Evolutionary conservation across 257 asterid species (phyloP).

Genomic region (Avicennia marina): DNA sequence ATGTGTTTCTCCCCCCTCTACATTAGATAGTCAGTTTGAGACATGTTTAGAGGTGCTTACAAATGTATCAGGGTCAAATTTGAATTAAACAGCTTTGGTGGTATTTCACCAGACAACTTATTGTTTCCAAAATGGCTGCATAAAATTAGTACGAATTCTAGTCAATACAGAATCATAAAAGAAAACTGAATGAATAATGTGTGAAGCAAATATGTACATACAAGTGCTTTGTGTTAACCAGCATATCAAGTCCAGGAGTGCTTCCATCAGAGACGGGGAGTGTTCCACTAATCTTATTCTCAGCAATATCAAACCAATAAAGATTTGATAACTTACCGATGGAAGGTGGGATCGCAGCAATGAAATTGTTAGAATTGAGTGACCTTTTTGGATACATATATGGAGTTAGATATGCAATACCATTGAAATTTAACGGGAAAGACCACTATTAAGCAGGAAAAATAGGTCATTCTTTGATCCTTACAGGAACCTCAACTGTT

Average conservation of each 20-base stretch:
- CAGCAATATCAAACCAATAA: slow-evolving; percentile 84
- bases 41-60: slow-evolving; percentile 42
- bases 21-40: background rate
- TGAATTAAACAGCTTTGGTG: slow-evolving; percentile 58
- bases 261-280: slow-evolving; percentile 73
- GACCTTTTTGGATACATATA: slow-evolving; percentile 40
- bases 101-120: slow-evolving; percentile 66
- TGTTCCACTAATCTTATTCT: slow-evolving; percentile 64
- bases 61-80: slow-evolving; percentile 60
- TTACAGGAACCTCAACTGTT: slow-evolving; percentile 60
- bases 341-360: slow-evolving; percentile 67
- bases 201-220: slow-evolving; percentile 25
- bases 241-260: slow-evolving; percentile 89
- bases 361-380: slow-evolving; percentile 61
- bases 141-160: background rate
- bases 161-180: background rate
- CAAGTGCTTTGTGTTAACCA: slow-evolving; percentile 67
- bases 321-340: slow-evolving; percentile 54
- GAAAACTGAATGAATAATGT: background rate
- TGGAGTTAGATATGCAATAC: background rate
- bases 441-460: background rate
- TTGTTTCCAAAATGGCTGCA: slow-evolving; percentile 88
- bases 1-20: too few relatives aligned
- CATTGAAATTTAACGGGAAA: too few relatives aligned
- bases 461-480: slow-evolving; percentile 1